Percentiles rank a stretch among this genome's conserved stretches.
phyloP scores from a whole-genome alignment of 768 basidiomycete species.

The Baorangia bicolor region DNA sequence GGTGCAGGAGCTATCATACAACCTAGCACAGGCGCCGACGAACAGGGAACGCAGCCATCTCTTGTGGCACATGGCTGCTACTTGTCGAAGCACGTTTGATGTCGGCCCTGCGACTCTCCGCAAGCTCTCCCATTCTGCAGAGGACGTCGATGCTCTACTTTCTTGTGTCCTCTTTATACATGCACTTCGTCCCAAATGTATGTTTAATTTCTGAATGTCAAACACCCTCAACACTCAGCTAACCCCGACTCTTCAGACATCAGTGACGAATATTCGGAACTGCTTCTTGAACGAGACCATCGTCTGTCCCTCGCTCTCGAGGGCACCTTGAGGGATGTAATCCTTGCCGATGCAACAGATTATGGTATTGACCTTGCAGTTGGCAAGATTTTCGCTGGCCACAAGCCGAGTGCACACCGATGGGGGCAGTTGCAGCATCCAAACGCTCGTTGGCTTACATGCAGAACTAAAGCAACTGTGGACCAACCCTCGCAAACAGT shows the following conservation, averaged over 20 bases:
- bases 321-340: background rate
- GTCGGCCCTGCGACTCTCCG: background rate
- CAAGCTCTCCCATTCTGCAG: conserved; percentile 6
- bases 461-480: background rate
- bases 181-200: conserved; percentile 6
- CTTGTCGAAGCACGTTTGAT: background rate
- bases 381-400: background rate
- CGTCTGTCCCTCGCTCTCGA: conserved; percentile 24
- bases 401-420: conserved; percentile 3
- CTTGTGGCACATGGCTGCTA: background rate
- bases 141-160: conserved; percentile 15
- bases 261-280: background rate
- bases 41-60: background rate
- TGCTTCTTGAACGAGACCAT: conserved; percentile 20
- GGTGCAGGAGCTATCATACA: background rate
- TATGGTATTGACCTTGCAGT: conserved; percentile 16
- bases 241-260: background rate
- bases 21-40: background rate
- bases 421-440: conserved; percentile 6
- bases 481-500: background rate
- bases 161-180: conserved; percentile 26
- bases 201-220: background rate
- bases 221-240: too few species aligned
- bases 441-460: conserved; percentile 16
- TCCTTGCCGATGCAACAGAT: background rate